A percentile compares a stretch with the other conserved stretches of the same genome.
phyloP scores from a whole-genome alignment of 192 early-diverging fungal genomes.

The Diversispora eburnea region DNA sequence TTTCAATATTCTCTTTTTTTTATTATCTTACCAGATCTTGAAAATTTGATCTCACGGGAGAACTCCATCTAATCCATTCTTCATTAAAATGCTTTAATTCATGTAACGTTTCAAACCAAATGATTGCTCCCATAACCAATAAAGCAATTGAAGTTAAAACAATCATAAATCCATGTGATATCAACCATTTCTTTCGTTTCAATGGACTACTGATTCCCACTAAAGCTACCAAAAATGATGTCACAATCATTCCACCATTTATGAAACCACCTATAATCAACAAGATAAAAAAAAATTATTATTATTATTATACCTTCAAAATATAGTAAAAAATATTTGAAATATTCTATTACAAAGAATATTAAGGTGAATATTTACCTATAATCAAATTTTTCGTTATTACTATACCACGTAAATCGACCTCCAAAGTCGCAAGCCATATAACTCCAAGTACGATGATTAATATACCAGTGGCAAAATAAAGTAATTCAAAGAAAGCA shows the following conservation, averaged over 20 bases:
- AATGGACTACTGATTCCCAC: not conserved
- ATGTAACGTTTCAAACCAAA: constrained; percentile 44
- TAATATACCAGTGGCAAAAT: not conserved
- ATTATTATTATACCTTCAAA: not conserved
- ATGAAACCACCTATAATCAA: not conserved
- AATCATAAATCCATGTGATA: constrained; percentile 4
- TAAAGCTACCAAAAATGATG: constrained; percentile 9
- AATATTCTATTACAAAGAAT: too few relatives aligned
- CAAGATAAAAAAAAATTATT: too few relatives aligned
- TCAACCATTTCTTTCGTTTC: constrained; percentile 15
- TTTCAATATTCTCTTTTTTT: not conserved
- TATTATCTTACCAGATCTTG: constrained; percentile 35
- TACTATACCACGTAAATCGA: constrained; percentile 9
- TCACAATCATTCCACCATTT: not conserved
- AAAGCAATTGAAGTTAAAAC: constrained; percentile 26
- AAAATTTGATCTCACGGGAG: constrained; percentile 27
- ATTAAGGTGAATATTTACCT: not conserved
- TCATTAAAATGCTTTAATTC: constrained; percentile 32
- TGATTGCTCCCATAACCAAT: constrained; percentile 34
- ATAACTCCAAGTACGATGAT: not conserved
- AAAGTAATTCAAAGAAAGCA: constrained; percentile 8
- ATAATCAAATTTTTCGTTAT: not conserved
- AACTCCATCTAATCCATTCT: constrained; percentile 31
- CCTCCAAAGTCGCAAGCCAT: not conserved
- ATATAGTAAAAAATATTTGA: not conserved